Conservation (phyloP, 2,329 filamentous ascomycete species). For the Paecilomyces variotii region DNA sequence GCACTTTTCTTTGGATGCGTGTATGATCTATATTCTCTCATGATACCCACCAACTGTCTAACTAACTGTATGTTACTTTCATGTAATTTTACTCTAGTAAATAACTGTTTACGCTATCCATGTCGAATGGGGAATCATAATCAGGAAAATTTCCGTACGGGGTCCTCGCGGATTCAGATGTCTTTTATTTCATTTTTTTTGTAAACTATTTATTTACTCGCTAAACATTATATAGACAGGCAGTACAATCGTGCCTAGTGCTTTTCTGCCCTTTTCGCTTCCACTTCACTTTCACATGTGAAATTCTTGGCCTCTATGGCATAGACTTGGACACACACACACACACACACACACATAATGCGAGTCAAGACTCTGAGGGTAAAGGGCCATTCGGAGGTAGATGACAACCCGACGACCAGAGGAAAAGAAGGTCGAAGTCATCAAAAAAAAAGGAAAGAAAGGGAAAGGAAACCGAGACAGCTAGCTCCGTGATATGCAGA, state of each 20-base stretch:
- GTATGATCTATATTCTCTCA: neutral
- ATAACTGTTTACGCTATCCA: neutral
- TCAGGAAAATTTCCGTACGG: neutral
- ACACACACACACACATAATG: no score
- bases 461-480: neutral
- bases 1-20: neutral
- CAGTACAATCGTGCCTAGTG: neutral
- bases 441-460: neutral
- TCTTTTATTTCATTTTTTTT: neutral
- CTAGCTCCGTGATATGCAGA: no score
- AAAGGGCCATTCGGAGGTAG: no score
- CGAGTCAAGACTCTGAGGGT: no score
- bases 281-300: neutral
- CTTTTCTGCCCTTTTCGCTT: neutral
- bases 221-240: neutral
- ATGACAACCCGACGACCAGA: no score
- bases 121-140: no score
- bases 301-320: no score
- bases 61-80: neutral
- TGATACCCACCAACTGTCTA: neutral
- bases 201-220: neutral
- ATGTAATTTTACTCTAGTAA: neutral
- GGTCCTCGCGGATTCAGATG: neutral
- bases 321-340: no score
- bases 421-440: no score